Conservation (phyloP, 164 flowering plant genomes). For the Annona cherimola region DNA sequence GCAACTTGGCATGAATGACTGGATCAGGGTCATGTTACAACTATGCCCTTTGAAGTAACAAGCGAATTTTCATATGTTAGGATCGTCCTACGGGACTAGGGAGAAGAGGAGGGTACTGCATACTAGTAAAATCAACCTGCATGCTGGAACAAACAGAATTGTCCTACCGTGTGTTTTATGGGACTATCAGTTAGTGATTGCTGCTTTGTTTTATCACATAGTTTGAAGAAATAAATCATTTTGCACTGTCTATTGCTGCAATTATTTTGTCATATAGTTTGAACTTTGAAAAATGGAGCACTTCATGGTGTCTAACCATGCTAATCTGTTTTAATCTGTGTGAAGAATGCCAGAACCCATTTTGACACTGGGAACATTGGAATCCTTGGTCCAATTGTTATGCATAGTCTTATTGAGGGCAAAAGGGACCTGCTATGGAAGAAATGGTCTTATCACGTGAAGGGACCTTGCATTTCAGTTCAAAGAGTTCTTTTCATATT, state of each 20-base stretch:
- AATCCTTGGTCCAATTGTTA: conserved; percentile 63
- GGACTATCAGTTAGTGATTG: conserved; percentile 72
- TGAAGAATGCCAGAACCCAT: conserved; percentile 76
- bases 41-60: not conserved
- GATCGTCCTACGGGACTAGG: conserved; percentile 80
- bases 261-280: not conserved
- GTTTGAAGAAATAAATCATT: not conserved
- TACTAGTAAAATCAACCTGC: conserved; percentile 55
- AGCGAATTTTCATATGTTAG: conserved; percentile 28
- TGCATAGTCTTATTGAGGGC: conserved; percentile 66
- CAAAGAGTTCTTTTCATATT: too few relatives aligned
- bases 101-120: conserved; percentile 51
- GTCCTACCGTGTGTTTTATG: conserved; percentile 73
- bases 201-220: not conserved
- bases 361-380: conserved; percentile 80
- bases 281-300: not conserved
- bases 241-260: not conserved
- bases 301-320: not conserved
- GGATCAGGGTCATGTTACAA: too few relatives aligned
- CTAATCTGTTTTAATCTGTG: conserved; percentile 5
- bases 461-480: not conserved
- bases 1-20: too few relatives aligned
- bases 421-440: conserved; percentile 63
- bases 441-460: conserved; percentile 93
- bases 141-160: conserved; percentile 72